Evolutionary conservation across 192 early-diverging fungal species (phyloP).

Genomic region (Diversispora epigaea): DNA sequence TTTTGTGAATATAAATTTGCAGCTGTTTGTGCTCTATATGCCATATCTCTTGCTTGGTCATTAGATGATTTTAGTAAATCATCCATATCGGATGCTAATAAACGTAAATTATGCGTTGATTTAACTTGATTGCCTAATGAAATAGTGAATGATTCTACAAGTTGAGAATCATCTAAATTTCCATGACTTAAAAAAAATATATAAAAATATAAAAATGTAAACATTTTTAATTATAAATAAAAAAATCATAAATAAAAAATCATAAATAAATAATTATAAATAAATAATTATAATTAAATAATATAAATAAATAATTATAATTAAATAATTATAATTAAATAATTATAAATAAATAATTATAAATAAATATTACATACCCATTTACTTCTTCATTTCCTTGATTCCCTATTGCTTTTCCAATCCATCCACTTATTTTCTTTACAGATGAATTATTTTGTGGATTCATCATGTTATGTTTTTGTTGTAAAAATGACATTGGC

Average conservation of each 20-base stretch:
- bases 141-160: constrained; percentile 74
- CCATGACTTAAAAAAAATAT: neutral
- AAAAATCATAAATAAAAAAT: neutral
- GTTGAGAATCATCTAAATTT: constrained; percentile 33
- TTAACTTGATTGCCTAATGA: constrained; percentile 73
- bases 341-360: neutral
- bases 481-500: constrained; percentile 54
- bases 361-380: constrained; percentile 32
- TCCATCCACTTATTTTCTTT: constrained; percentile 53
- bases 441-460: constrained; percentile 46
- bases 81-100: constrained; percentile 53
- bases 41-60: constrained; percentile 53
- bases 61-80: constrained; percentile 45
- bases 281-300: too few relatives aligned
- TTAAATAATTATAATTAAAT: neutral
- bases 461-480: constrained; percentile 49
- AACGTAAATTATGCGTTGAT: constrained; percentile 67
- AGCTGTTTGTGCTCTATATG: constrained; percentile 67
- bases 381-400: constrained; percentile 56
- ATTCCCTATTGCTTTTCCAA: constrained; percentile 68
- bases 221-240: neutral
- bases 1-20: constrained; percentile 62
- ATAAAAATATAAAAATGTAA: neutral
- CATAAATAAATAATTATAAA: neutral
- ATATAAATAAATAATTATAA: neutral